A percentile compares a stretch with the other conserved stretches of the same genome.
These are phyloP conservation scores for Tuber aestivum DNA, from an alignment of 495 filamentous ascomycete species.

Conservation along the genomic window DNA sequence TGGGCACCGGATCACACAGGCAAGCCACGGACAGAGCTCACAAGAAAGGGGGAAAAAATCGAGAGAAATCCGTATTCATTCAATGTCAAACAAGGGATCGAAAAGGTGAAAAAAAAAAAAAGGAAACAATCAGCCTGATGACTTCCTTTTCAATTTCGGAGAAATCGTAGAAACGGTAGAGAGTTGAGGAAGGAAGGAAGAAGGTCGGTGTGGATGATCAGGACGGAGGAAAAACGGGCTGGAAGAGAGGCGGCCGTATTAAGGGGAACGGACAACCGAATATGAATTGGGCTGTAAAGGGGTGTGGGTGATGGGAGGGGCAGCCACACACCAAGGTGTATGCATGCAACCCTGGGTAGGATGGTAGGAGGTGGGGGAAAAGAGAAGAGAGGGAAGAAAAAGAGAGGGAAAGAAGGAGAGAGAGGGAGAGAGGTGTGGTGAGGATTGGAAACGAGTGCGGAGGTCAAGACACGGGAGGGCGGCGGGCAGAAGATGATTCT, in stretches of 20 bases:
- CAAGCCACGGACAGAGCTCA: constrained; percentile 14
- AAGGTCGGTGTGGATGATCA: not conserved
- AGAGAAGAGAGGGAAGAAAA: not conserved
- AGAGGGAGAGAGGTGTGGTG: not conserved
- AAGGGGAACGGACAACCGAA: constrained; percentile 30
- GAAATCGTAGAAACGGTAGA: not conserved
- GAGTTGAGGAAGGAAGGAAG: not conserved
- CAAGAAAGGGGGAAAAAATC: constrained; percentile 13
- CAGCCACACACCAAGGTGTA: constrained; percentile 2
- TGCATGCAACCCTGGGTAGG: not conserved
- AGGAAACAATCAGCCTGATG: constrained; percentile 6
- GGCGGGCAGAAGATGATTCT: too few species aligned
- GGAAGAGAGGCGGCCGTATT: constrained; percentile 17
- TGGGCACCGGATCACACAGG: constrained; percentile 13
- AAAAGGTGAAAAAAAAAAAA: constrained; percentile 11
- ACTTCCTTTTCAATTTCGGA: not conserved
- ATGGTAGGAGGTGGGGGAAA: constrained; percentile 23
- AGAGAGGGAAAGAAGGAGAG: not conserved
- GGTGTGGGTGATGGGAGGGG: constrained; percentile 16
- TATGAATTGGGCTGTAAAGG: constrained; percentile 26
- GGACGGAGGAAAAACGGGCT: not conserved
- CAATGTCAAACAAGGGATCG: not conserved
- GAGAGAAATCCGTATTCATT: not conserved
- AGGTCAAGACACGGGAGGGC: not conserved
- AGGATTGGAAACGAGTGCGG: not conserved